Evolutionary conservation across 257 asterid genomes (phyloP).

Genomic region (Catharanthus roseus): DNA sequence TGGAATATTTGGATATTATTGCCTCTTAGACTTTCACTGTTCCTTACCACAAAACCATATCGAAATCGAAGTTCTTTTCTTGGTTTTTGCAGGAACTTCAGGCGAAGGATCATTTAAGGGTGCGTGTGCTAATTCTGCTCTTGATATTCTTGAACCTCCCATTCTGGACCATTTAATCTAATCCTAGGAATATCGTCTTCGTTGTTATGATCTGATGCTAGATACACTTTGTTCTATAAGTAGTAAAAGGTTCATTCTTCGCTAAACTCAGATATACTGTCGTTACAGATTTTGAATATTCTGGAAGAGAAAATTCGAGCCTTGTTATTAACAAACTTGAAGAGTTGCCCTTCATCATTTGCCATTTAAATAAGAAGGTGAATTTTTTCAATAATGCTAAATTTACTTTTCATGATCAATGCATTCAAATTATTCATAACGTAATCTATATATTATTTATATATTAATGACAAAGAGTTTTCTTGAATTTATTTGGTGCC

Average conservation of each 20-base stretch:
- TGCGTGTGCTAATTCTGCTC: slow-evolving; percentile 28
- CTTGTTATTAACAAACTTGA: slow-evolving; percentile 54
- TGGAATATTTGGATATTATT: background rate
- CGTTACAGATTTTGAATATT: slow-evolving; percentile 45
- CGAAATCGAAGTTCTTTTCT: slow-evolving; percentile 19
- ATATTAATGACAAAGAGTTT: background rate
- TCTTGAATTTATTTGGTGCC: background rate
- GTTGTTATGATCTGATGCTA: background rate
- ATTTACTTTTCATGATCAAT: background rate
- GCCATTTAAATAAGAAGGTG: slow-evolving; percentile 67
- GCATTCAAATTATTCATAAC: background rate
- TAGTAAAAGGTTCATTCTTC: slow-evolving; percentile 19
- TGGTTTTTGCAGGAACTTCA: slow-evolving; percentile 40
- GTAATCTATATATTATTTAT: background rate
- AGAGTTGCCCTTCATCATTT: slow-evolving; percentile 68
- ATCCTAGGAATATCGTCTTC: background rate
- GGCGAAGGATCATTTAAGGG: slow-evolving; percentile 35
- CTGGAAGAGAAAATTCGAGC: slow-evolving; percentile 36
- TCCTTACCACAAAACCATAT: slow-evolving; percentile 12
- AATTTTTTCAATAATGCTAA: background rate
- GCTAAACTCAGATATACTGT: slow-evolving; percentile 32
- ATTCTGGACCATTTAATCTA: slow-evolving; percentile 1
- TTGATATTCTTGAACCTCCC: background rate
- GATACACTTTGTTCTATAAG: slow-evolving; percentile 16
- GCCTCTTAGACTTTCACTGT: background rate